phyloP scores from a whole-genome alignment of 2,329 filamentous ascomycete genomes.

The Fusarium albosuccineum region DNA sequence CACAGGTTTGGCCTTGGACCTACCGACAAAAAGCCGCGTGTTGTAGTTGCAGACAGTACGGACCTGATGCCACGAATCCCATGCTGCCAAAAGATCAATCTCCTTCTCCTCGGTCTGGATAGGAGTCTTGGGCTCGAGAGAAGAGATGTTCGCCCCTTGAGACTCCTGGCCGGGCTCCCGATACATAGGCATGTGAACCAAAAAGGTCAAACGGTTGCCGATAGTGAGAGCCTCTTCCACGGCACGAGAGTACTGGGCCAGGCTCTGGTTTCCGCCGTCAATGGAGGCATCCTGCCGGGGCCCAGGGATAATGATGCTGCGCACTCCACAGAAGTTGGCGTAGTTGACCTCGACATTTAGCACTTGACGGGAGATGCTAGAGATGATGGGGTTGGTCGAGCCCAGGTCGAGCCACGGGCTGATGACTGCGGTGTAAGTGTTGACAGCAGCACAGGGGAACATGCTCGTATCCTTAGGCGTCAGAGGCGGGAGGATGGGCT shows the following conservation, averaged over 20 bases:
- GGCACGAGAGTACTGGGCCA: constrained; percentile 84
- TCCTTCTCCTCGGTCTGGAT: constrained; percentile 56
- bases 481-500: constrained; percentile 75
- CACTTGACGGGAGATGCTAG: constrained; percentile 89
- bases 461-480: constrained; percentile 84
- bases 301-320: constrained; percentile 84
- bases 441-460: constrained; percentile 75
- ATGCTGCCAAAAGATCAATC: constrained; percentile 80
- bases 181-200: constrained; percentile 87
- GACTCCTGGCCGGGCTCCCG: constrained; percentile 74
- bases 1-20: constrained; percentile 52
- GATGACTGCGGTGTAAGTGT: constrained; percentile 81
- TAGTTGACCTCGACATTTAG: constrained; percentile 93
- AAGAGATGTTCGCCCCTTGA: constrained; percentile 65
- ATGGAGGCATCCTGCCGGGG: constrained; percentile 75
- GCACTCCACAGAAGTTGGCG: constrained; percentile 92
- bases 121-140: constrained; percentile 49
- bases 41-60: constrained; percentile 89
- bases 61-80: constrained; percentile 95
- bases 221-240: constrained; percentile 83
- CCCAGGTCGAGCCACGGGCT: constrained; percentile 94
- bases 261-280: constrained; percentile 62
- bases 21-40: constrained; percentile 85
- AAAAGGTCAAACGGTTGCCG: constrained; percentile 81
- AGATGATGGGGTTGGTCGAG: constrained; percentile 84